Evolutionary conservation across 345 rosid genomes (phyloP).

Genomic region (Populus pruinosa): DNA sequence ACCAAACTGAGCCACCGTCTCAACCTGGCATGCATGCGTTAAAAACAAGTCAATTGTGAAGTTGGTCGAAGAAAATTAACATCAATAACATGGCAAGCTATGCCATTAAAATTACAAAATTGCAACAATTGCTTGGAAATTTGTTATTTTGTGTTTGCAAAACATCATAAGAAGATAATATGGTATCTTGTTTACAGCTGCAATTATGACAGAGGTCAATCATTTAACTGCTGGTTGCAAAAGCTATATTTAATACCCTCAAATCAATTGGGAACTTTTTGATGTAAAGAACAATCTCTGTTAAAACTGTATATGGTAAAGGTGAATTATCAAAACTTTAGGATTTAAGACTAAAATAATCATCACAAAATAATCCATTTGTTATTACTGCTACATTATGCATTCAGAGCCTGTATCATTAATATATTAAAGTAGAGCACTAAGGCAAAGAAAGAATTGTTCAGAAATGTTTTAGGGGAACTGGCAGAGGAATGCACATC

Average conservation of each 20-base stretch:
- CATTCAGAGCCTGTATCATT: not conserved
- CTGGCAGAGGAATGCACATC: not conserved
- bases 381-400: no score
- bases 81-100: not conserved
- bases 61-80: not conserved
- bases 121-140: not conserved
- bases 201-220: conserved; percentile 2
- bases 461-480: not conserved
- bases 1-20: conserved; percentile 98
- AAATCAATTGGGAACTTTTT: not conserved
- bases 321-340: not conserved
- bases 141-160: not conserved
- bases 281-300: not conserved
- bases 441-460: not conserved
- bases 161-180: not conserved
- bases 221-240: not conserved
- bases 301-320: not conserved
- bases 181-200: not conserved
- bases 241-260: not conserved
- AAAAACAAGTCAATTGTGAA: not conserved
- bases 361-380: not conserved
- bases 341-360: not conserved
- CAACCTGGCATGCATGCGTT: conserved; percentile 50
- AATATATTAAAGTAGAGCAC: not conserved
- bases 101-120: not conserved